Conservation (phyloP, 2,329 filamentous ascomycete genomes). For the Xylariales sp. region DNA sequence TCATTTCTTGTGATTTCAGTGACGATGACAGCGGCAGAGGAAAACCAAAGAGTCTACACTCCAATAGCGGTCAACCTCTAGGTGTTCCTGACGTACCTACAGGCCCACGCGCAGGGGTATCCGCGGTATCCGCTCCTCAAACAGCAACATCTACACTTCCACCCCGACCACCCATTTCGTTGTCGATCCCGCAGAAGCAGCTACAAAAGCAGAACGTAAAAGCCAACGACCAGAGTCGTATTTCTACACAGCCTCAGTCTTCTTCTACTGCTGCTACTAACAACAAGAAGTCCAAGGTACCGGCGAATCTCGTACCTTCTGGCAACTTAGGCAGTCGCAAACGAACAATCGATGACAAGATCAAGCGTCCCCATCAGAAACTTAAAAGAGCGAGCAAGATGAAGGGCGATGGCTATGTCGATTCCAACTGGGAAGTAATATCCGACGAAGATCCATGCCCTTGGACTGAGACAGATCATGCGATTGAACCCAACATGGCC, state of each 20-base stretch:
- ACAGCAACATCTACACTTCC: conserved; percentile 13
- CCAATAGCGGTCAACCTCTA: conserved; percentile 4
- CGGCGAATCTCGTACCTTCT: conserved; percentile 32
- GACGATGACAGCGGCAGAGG: conserved; percentile 43
- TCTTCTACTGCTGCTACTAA: conserved; percentile 1
- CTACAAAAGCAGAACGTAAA: not conserved
- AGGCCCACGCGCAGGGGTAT: conserved; percentile 22
- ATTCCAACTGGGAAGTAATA: conserved; percentile 47
- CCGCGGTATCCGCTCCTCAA: too few relatives aligned
- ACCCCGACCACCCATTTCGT: not conserved
- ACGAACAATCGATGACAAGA: conserved; percentile 65
- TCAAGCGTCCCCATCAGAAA: conserved; percentile 53
- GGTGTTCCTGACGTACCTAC: conserved; percentile 32
- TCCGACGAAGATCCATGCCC: conserved; percentile 47
- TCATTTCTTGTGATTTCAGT: conserved; percentile 78
- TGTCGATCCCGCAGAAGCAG: not conserved
- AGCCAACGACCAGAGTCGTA: not conserved
- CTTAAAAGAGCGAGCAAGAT: conserved; percentile 48
- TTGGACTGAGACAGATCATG: conserved; percentile 58
- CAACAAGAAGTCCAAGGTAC: conserved; percentile 13
- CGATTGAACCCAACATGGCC: conserved; percentile 45
- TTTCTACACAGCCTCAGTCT: not conserved
- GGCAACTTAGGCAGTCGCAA: conserved; percentile 63
- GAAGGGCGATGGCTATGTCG: conserved; percentile 43
- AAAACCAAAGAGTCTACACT: conserved; percentile 14